A percentile compares a stretch with the other conserved stretches of the same genome.
These are phyloP conservation scores for Papiliotrema laurentii DNA, from an alignment of 1,284 basidiomycete genomes.

Conservation along the genomic window DNA sequence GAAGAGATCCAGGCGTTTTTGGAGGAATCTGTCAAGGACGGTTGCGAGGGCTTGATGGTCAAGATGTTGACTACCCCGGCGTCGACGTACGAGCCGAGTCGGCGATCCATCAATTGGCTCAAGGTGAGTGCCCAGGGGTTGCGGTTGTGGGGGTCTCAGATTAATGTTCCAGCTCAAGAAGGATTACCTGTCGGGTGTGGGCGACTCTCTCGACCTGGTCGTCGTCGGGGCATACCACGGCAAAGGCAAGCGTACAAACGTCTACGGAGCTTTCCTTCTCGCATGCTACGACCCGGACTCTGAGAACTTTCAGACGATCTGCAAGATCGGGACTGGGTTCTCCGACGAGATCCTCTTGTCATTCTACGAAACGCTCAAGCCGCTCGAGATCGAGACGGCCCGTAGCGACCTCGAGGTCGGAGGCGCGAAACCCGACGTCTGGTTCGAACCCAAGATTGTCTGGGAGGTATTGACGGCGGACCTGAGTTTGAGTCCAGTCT, in stretches of 20 bases:
- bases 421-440: slow-evolving; percentile 86
- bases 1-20: slow-evolving; percentile 95
- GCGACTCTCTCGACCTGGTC: slow-evolving; percentile 94
- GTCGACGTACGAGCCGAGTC: slow-evolving; percentile 91
- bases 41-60: slow-evolving; percentile 98
- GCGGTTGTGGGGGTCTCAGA: slow-evolving; percentile 1
- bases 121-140: slow-evolving; percentile 60
- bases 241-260: slow-evolving; percentile 94
- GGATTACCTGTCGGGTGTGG: slow-evolving; percentile 93
- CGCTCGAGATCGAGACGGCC: slow-evolving; percentile 62
- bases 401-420: slow-evolving; percentile 78
- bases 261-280: slow-evolving; percentile 91
- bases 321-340: slow-evolving; percentile 99
- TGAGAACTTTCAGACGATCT: slow-evolving; percentile 91
- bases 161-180: slow-evolving; percentile 72
- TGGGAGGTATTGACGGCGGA: slow-evolving; percentile 99
- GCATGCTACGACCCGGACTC: slow-evolving; percentile 89
- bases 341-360: slow-evolving; percentile 80
- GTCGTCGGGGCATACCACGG: slow-evolving; percentile 96
- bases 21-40: slow-evolving; percentile 94
- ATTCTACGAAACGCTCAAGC: slow-evolving; percentile 78
- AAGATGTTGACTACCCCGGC: slow-evolving; percentile 92
- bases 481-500: slow-evolving; percentile 91
- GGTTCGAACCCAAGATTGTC: slow-evolving; percentile 91
- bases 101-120: slow-evolving; percentile 94